These are phyloP conservation scores for Wickerhamomyces sydowiorum DNA, from an alignment of 805 yeast species.

Conservation along the genomic window DNA sequence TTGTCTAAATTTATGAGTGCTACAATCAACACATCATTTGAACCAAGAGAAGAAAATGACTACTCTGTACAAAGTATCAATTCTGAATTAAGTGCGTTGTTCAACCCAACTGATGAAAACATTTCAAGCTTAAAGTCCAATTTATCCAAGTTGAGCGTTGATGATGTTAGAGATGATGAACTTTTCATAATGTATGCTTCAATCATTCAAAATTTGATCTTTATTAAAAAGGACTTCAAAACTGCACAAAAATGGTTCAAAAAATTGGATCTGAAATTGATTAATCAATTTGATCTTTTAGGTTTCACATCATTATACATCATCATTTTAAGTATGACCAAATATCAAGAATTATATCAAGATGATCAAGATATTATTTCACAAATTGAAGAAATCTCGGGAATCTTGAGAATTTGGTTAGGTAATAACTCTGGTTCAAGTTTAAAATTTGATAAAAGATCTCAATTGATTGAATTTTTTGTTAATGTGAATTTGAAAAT, in stretches of 20 bases:
- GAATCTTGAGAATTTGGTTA: slow-evolving; percentile 29
- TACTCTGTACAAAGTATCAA: background rate
- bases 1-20: slow-evolving; percentile 18
- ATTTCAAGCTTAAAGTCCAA: slow-evolving; percentile 16
- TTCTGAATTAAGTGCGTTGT: slow-evolving; percentile 20
- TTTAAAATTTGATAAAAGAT: slow-evolving; percentile 23
- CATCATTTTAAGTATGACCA: slow-evolving; percentile 18
- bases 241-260: slow-evolving; percentile 20
- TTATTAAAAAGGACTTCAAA: slow-evolving; percentile 17
- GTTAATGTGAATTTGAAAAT: slow-evolving; percentile 20
- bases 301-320: slow-evolving; percentile 27
- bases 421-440: slow-evolving; percentile 25
- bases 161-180: slow-evolving; percentile 17
- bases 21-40: slow-evolving; percentile 9
- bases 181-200: slow-evolving; percentile 21
- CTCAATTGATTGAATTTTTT: slow-evolving; percentile 26
- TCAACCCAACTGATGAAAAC: slow-evolving; percentile 23
- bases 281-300: slow-evolving; percentile 14
- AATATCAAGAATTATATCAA: slow-evolving; percentile 8
- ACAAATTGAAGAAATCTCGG: slow-evolving; percentile 25
- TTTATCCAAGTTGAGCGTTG: slow-evolving; percentile 14
- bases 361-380: slow-evolving; percentile 14
- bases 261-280: slow-evolving; percentile 13
- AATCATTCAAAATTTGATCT: slow-evolving; percentile 22
- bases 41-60: background rate